Base-by-base conservation (phyloP, 2,329 filamentous ascomycete species). In the Fusarium chaquense region DNA sequence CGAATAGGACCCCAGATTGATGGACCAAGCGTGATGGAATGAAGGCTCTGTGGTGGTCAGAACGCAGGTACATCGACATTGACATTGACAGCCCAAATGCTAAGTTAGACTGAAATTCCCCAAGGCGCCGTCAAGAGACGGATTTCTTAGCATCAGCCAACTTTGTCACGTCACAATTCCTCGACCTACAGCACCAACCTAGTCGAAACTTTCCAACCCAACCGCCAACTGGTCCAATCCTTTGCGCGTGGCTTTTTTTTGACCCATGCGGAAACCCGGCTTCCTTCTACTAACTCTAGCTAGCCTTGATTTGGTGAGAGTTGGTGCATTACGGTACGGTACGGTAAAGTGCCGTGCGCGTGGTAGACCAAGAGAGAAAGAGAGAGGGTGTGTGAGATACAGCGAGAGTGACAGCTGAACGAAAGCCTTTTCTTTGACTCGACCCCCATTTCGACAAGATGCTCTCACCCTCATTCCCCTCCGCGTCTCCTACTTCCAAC, bases 111-210 rank as follows among this genome's bases (percentile, higher is more conserved):
- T 58, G 62, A 68, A 70, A 71, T 72, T 73, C 70, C 62, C 59
- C 53, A 40, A 53, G 58, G 54, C 54, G 59, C 68, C 71, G 58
- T 70, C 71, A 49, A 65, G 45, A 59, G 50, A 59, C 60, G 50
- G 66, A 57, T 54, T 62, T 69, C 61, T 66, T 62, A 70, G 61
- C 47, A 60, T 59, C 49, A 66, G 59, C 65, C 56, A 67, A 63
- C 62, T 70, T 69, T 72, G 72, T 73, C 72, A 75, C 70, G 71
- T 72, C 72, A 69, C 71, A 72, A 73, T 71, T 73, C 69, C 51
- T 67, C 36, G 46, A 62, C 58, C 66, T 51, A 51, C 49, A 61
- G 65, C 58, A 46, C 35, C 47, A 38, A 50, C 46, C 46, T 50
- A 50, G 58, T 56, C 55, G 61, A 71, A 70, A 60, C 35, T 24